Percentiles rank a stretch among this genome's conserved stretches.
phyloP scores from a whole-genome alignment of 257 asterid genomes.

The Lantana camara region DNA sequence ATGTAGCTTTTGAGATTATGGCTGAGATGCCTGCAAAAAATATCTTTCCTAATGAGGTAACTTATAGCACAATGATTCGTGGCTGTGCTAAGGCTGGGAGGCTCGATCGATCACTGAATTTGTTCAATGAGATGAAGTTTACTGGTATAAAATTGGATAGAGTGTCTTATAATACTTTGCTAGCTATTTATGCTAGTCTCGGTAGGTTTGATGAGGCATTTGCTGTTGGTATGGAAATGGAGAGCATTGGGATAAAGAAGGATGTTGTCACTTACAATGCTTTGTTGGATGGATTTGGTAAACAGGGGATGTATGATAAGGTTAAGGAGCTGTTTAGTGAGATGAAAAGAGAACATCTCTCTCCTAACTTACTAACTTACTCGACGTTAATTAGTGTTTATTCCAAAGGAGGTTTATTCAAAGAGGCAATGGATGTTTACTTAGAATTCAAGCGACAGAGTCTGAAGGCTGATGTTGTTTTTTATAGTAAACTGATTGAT shows the following conservation, averaged over 20 bases:
- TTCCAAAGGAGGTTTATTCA: slow-evolving; percentile 72
- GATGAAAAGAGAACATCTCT: slow-evolving; percentile 67
- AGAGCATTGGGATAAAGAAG: slow-evolving; percentile 77
- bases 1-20: slow-evolving; percentile 80
- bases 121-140: slow-evolving; percentile 86
- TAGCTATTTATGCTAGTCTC: slow-evolving; percentile 80
- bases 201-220: slow-evolving; percentile 88
- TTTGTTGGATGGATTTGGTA: slow-evolving; percentile 86
- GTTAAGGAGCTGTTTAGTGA: slow-evolving; percentile 74
- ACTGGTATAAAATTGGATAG: slow-evolving; percentile 80
- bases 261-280: slow-evolving; percentile 96
- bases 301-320: slow-evolving; percentile 75
- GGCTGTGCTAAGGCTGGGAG: slow-evolving; percentile 91
- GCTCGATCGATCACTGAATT: slow-evolving; percentile 64
- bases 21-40: slow-evolving; percentile 67
- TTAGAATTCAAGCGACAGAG: slow-evolving; percentile 72
- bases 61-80: slow-evolving; percentile 85
- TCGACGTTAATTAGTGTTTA: slow-evolving; percentile 85
- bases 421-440: slow-evolving; percentile 70
- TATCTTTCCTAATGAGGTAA: slow-evolving; percentile 79
- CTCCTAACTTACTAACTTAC: slow-evolving; percentile 80
- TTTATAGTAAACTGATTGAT: slow-evolving; percentile 88
- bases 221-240: slow-evolving; percentile 86
- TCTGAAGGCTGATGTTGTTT: slow-evolving; percentile 91
- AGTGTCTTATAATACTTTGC: slow-evolving; percentile 85